These are phyloP conservation scores for Trichophyton simii DNA, from an alignment of 2,329 filamentous ascomycete genomes.

Conservation along the genomic window DNA sequence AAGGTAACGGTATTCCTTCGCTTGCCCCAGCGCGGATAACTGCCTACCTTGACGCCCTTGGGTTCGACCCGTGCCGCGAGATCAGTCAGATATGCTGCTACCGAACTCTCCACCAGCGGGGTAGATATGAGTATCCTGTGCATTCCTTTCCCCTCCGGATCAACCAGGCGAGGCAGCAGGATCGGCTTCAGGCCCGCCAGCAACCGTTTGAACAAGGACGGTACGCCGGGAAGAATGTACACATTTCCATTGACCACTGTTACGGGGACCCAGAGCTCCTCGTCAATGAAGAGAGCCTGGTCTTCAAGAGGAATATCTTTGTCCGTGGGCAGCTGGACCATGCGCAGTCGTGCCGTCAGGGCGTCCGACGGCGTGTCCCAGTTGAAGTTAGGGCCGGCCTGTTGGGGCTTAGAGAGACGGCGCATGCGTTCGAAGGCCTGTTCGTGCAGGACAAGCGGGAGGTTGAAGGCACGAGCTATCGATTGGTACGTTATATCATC, in stretches of 20 bases:
- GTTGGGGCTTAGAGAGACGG: conserved; percentile 59
- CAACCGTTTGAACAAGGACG: conserved; percentile 66
- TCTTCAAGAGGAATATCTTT: conserved; percentile 49
- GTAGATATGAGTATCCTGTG: conserved; percentile 73
- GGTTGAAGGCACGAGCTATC: conserved; percentile 75
- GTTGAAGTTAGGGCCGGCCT: conserved; percentile 60
- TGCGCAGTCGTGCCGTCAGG: conserved; percentile 70
- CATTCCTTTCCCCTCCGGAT: conserved; percentile 72
- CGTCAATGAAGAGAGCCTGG: conserved; percentile 65
- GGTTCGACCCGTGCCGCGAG: conserved; percentile 60
- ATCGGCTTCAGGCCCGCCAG: conserved; percentile 62
- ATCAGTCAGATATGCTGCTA: conserved; percentile 71
- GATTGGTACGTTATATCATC: conserved; percentile 96
- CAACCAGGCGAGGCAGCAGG: conserved; percentile 56
- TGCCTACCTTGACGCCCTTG: conserved; percentile 81
- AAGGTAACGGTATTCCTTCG: conserved; percentile 80
- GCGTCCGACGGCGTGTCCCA: conserved; percentile 74
- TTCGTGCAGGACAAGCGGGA: conserved; percentile 65
- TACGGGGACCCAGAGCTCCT: conserved; percentile 84
- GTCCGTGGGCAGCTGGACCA: conserved; percentile 78
- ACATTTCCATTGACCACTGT: conserved; percentile 83
- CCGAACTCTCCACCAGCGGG: conserved; percentile 70
- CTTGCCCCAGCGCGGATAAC: conserved; percentile 87
- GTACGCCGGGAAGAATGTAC: conserved; percentile 84
- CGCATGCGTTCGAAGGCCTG: conserved; percentile 74